Evolutionary conservation across 1,284 basidiomycete genomes (phyloP).

Genomic region (Amylostereum chailletii): DNA sequence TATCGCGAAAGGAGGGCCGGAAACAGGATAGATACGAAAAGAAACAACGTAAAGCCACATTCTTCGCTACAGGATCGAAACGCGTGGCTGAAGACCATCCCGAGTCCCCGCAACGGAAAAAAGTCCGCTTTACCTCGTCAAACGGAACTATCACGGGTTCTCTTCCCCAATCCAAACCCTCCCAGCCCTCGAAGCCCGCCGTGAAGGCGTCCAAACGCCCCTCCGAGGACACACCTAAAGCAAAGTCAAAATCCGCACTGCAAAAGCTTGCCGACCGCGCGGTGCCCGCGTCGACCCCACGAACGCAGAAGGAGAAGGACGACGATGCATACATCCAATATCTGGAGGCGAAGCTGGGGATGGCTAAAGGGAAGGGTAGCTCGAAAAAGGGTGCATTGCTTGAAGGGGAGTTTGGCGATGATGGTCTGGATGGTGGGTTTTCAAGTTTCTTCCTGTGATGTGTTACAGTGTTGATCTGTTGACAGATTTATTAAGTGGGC

Average conservation of each 20-base stretch:
- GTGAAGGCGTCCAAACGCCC: constrained; percentile 3
- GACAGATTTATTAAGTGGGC: constrained; percentile 22
- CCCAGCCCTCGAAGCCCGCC: constrained; percentile 1
- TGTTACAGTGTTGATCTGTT: not conserved
- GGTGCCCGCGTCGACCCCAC: constrained; percentile 15
- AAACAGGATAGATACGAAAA: constrained; percentile 49
- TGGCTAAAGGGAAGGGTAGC: constrained; percentile 32
- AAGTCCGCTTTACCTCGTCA: not conserved
- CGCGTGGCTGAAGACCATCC: constrained; percentile 10
- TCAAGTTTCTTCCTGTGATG: not conserved
- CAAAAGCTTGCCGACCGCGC: constrained; percentile 24
- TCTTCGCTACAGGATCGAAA: constrained; percentile 29
- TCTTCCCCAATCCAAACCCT: not conserved
- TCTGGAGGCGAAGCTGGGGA: constrained; percentile 66
- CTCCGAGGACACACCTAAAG: constrained; percentile 1
- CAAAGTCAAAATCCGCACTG: constrained; percentile 15
- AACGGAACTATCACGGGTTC: not conserved
- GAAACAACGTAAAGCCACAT: constrained; percentile 53
- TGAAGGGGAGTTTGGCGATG: constrained; percentile 45
- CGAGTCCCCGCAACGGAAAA: constrained; percentile 14
- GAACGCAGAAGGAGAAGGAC: constrained; percentile 38
- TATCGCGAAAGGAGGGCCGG: constrained; percentile 53
- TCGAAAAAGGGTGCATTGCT: constrained; percentile 18
- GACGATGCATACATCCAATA: constrained; percentile 76
- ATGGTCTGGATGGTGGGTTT: constrained; percentile 49